A percentile compares a stretch with the other conserved stretches of the same genome.
These are phyloP conservation scores for Ceratobasidium sp. DNA, from an alignment of 1,284 basidiomycete genomes.

Conservation along the genomic window DNA sequence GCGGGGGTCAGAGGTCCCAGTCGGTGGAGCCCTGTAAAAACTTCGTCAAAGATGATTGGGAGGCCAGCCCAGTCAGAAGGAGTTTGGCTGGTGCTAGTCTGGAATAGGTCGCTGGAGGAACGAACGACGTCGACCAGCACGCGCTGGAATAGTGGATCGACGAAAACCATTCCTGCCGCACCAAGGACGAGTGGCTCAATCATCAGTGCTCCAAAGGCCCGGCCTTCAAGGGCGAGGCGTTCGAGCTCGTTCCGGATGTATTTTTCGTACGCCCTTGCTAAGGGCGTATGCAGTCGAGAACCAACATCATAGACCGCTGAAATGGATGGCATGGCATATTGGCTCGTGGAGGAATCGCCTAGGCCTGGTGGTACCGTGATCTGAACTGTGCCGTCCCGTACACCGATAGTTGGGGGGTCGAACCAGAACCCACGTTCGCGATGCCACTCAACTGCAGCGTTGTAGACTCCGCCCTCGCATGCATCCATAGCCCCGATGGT, in stretches of 20 bases:
- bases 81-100: not conserved
- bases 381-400: slow-evolving; percentile 69
- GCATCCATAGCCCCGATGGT: slow-evolving; percentile 99
- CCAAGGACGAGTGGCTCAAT: slow-evolving; percentile 95
- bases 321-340: slow-evolving; percentile 61
- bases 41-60: slow-evolving; percentile 96
- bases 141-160: slow-evolving; percentile 96
- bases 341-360: slow-evolving; percentile 50
- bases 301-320: slow-evolving; percentile 79
- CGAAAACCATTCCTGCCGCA: slow-evolving; percentile 97
- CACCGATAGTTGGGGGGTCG: slow-evolving; percentile 82
- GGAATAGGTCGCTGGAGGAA: slow-evolving; percentile 60
- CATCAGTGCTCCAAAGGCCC: slow-evolving; percentile 75
- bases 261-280: slow-evolving; percentile 72
- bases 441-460: slow-evolving; percentile 91
- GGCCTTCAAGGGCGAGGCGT: slow-evolving; percentile 58
- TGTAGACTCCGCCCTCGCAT: slow-evolving; percentile 87
- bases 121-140: slow-evolving; percentile 86
- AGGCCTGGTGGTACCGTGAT: slow-evolving; percentile 65
- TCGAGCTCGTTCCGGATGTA: slow-evolving; percentile 70
- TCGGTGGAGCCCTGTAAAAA: slow-evolving; percentile 92
- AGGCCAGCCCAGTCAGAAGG: slow-evolving; percentile 70
- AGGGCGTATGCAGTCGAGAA: slow-evolving; percentile 66
- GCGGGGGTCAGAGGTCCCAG: slow-evolving; percentile 78
- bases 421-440: slow-evolving; percentile 93